Conservation (phyloP, 2,329 filamentous ascomycete species). For the Ophiostoma sp. region DNA sequence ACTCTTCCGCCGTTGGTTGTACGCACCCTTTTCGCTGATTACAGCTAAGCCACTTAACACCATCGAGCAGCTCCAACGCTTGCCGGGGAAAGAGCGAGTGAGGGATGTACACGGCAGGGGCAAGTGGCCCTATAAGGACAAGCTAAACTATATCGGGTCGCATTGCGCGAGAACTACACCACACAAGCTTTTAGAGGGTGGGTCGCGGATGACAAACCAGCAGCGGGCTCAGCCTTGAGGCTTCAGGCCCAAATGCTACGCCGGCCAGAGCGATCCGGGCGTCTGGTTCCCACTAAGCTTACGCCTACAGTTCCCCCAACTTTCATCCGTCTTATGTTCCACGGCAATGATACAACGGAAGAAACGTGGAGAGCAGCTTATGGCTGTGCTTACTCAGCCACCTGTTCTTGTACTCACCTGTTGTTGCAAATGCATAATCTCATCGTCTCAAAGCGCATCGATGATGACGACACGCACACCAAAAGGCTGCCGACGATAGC, state of each 20-base stretch:
- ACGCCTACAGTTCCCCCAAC: not conserved
- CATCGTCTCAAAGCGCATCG: not conserved
- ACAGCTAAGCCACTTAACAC: not conserved
- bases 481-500: not conserved
- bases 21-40: not conserved
- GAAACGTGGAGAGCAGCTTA: not conserved
- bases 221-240: not conserved
- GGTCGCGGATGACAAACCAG: not conserved
- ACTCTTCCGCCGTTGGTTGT: not conserved
- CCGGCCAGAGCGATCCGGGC: not conserved
- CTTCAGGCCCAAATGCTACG: not conserved
- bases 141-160: not conserved
- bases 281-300: not conserved
- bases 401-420: not conserved
- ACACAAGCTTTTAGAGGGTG: not conserved
- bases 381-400: not conserved
- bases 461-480: not conserved
- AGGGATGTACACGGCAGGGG: not conserved
- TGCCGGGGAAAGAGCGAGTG: not conserved
- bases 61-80: not conserved
- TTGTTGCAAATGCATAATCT: no score
- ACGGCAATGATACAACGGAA: not conserved
- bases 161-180: not conserved
- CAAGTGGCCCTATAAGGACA: not conserved
- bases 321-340: slow-evolving; percentile 1